Conservation (phyloP, 768 basidiomycete genomes). For the Tricholoma matsutake region DNA sequence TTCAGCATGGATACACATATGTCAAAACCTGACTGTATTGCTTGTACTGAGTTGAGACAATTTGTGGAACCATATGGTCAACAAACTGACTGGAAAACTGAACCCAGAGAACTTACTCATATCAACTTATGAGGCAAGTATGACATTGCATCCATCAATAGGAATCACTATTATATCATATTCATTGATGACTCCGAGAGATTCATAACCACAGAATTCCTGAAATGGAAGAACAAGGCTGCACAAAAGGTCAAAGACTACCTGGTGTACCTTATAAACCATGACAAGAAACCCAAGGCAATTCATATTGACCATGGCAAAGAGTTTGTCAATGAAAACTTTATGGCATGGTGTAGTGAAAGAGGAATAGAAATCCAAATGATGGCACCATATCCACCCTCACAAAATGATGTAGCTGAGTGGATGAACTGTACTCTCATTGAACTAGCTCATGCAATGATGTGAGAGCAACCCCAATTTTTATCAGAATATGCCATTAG, state of each 20-base stretch:
- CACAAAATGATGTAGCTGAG: too few species aligned
- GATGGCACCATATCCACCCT: too few species aligned
- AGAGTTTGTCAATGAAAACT: background rate
- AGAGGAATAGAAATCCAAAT: too few species aligned
- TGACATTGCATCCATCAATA: slow-evolving; percentile 4
- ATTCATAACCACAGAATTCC: too few species aligned
- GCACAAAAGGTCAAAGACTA: too few species aligned
- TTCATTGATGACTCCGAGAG: too few species aligned
- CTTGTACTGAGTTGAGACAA: background rate
- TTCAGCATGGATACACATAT: background rate
- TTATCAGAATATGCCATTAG: background rate
- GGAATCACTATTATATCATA: too few species aligned
- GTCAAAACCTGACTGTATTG: too few species aligned
- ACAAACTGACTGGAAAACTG: background rate
- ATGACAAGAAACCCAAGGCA: too few species aligned
- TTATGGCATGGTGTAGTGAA: background rate
- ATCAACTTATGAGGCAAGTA: slow-evolving; percentile 7
- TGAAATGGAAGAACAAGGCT: slow-evolving; percentile 9
- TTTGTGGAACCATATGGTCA: slow-evolving; percentile 1
- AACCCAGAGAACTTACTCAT: slow-evolving; percentile 11
- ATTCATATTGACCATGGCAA: background rate
- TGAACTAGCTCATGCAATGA: too few species aligned
- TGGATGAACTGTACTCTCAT: too few species aligned
- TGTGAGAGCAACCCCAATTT: slow-evolving; percentile 1
- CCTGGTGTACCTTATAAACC: background rate